A percentile compares a stretch with the other conserved stretches of the same genome.
phyloP scores from a whole-genome alignment of 75 land plant species.

The Azolla pinnata region DNA sequence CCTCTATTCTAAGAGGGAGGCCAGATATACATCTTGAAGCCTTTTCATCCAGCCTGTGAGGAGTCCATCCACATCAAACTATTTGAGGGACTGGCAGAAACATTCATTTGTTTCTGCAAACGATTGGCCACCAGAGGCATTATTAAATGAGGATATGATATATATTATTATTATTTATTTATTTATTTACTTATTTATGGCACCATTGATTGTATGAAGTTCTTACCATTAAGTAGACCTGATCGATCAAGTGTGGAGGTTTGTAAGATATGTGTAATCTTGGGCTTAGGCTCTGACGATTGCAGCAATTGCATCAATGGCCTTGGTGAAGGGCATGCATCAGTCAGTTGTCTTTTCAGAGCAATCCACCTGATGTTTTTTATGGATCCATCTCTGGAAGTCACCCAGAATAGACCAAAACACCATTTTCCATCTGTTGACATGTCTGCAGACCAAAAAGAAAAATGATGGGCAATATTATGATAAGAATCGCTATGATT shows the following conservation, averaged over 20 bases:
- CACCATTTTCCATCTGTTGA: constrained; percentile 94
- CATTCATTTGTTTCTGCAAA: too few species aligned
- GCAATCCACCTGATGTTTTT: constrained; percentile 42
- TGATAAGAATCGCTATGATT: background rate
- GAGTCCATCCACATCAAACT: too few species aligned
- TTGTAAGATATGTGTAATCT: constrained; percentile 47
- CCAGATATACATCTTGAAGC: too few species aligned
- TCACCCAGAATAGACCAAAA: constrained; percentile 60
- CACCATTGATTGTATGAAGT: background rate
- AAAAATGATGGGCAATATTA: background rate
- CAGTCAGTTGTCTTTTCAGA: constrained; percentile 52
- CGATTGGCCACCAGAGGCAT: too few species aligned
- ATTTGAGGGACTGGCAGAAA: too few species aligned
- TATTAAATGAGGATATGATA: too few species aligned
- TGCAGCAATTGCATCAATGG: constrained; percentile 13
- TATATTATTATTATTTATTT: too few species aligned
- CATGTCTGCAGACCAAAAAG: constrained; percentile 39
- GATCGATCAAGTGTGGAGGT: constrained; percentile 39
- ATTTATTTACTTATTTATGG: too few species aligned
- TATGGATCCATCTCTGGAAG: constrained; percentile 23
- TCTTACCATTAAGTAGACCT: constrained; percentile 64
- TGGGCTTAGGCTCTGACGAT: constrained; percentile 11
- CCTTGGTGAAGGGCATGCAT: constrained; percentile 53
- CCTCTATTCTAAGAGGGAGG: too few species aligned
- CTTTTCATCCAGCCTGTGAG: too few species aligned